Conservation (phyloP, 2,329 filamentous ascomycete species). For the Trichoderma harzianum region DNA sequence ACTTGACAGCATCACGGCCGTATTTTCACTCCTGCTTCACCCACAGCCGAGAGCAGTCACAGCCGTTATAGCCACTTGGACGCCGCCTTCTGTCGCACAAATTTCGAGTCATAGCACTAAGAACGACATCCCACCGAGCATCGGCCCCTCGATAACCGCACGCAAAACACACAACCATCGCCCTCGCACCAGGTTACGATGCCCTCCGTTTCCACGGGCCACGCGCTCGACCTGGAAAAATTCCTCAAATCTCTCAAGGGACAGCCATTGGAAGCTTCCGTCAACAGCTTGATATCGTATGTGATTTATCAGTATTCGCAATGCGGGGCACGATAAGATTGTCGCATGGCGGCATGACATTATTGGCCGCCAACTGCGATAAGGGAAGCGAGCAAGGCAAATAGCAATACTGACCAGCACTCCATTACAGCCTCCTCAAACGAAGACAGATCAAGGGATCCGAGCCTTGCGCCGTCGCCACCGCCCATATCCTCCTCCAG, state of each 20-base stretch:
- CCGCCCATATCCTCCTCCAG: constrained; percentile 80
- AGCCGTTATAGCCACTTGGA: not conserved
- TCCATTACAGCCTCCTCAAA: constrained; percentile 68
- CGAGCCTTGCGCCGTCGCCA: constrained; percentile 85
- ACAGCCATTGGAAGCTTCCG: constrained; percentile 72
- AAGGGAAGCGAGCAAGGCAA: not conserved
- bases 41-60: not conserved
- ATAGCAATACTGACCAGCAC: not conserved
- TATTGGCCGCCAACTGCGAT: not conserved
- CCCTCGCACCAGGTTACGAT: constrained; percentile 26
- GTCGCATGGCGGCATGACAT: not conserved
- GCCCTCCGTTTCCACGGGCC: constrained; percentile 36
- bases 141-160: constrained; percentile 6
- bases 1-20: not conserved
- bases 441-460: constrained; percentile 85
- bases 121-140: not conserved
- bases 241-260: constrained; percentile 77
- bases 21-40: not conserved
- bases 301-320: constrained; percentile 30
- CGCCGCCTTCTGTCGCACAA: not conserved
- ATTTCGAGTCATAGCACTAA: constrained; percentile 5
- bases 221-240: constrained; percentile 69
- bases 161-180: not conserved
- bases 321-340: constrained; percentile 14
- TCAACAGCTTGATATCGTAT: constrained; percentile 81